Base-by-base conservation (phyloP, 2,329 filamentous ascomycete species). In the Helminthosporium solani region DNA sequence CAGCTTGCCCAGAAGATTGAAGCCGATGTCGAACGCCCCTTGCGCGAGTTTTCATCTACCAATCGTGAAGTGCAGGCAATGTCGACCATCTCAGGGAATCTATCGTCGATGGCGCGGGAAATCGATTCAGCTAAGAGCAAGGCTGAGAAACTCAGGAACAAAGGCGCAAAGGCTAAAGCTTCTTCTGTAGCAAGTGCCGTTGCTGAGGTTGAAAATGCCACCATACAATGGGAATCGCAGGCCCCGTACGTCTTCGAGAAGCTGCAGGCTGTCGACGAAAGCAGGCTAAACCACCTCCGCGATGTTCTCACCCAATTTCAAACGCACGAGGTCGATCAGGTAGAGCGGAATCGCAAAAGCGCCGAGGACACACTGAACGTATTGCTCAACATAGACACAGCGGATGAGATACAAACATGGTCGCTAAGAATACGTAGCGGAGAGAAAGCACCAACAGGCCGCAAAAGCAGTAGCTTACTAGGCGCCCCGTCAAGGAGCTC, bases 211-310 rank as follows among this genome's bases (percentile, higher is more conserved):
- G 88, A 95, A 53, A 83, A 83, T 49, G 86, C 90, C n/a, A 82
- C 79, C 35, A 81, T 86, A 55, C 87, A 95, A 66, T 99, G 94
- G 94, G 86, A 96, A 45, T 90, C 90, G 1, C 90, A 96, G 69
- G 90, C 94, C 12, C 94, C 94, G 1, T 97, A 89, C 70, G 87
- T 96, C 50, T 96, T 95, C 64, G 94, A 99, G 72, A 87, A 86
- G 50, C 81, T 99, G 20, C 94, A 99, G 68, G 86, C 88, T 5
- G 76, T 95, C 25, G 94, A 99, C 65, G 94, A 99, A 74, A 85
- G 82, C 58, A 84, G 94, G 45, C 77, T 95, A 56, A 96, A 96
- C 69, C 87, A 95, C 63, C 78, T 99, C 48, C 87, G 92, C 51
- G 92, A 97, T 70, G 82, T 88, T 33, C 79, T 99, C 49, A 97